Evolutionary conservation across 2,329 filamentous ascomycete genomes (phyloP), one percentile per base, ranked within the genome.

Genomic region (Mollisia scopiformis): DNA sequence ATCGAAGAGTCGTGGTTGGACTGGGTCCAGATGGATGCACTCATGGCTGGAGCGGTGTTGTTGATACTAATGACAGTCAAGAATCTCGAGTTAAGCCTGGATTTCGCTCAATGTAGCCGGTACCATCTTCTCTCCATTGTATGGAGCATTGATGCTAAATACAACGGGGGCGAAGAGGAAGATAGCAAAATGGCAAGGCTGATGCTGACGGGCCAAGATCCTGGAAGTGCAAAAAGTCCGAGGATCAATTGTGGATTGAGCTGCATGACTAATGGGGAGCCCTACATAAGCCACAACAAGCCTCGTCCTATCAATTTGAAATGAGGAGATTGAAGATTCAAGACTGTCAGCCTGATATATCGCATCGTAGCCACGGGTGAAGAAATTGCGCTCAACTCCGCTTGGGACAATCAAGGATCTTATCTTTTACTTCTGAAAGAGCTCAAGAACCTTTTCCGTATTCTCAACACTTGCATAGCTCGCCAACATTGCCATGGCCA

Each of bases 401-500:
- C n/a, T n/a, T n/a, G n/a, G n/a, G n/a, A n/a, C n/a, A n/a, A n/a
- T n/a, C n/a, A n/a, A n/a, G n/a, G n/a, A 35, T 35, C 31, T 35
- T 35, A 35, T 11, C 7, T 3, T 3, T 19, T 7, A 16, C 58
- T 19, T n/a, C n/a, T n/a, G n/a, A n/a, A 60, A 35, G 0, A 16
- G 16, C n/a, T 23, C 37, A 35, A 56, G 28, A 21, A 59, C n/a
- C 16, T 39, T 46, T n/a, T 58, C 46, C 8, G 56, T 59, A 21
- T 16, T 58, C 7, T 35, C 33, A 35, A 65, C 56, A 3, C 57
- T 55, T 1, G 30, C 62, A 59, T 63, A 64, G 0, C 58, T 33
- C 23, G 21, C 14, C 46, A 68, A 39, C 64, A 66, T 64, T 21
- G 55, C 46, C 61, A 67, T 67, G n/a, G 66, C 63, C 58, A 59